A percentile compares a stretch with the other conserved stretches of the same genome.
These are phyloP conservation scores for Ramichloridium luteum DNA, from an alignment of 2,329 filamentous ascomycete genomes.

Conservation along the genomic window DNA sequence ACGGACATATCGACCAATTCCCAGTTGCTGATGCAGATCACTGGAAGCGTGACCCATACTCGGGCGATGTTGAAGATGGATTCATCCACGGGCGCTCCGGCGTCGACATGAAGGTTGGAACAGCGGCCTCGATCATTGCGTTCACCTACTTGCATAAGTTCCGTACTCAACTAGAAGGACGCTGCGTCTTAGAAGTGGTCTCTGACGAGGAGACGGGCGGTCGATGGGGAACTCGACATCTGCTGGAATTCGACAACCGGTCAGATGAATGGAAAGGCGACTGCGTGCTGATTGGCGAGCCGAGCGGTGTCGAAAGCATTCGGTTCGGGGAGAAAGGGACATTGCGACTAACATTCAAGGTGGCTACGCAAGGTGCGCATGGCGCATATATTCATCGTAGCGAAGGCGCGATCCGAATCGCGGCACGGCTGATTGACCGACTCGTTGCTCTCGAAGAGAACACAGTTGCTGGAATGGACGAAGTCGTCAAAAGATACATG, in stretches of 20 bases:
- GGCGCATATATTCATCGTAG: constrained; percentile 31
- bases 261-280: constrained; percentile 26
- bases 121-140: constrained; percentile 29
- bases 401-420: constrained; percentile 28
- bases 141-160: constrained; percentile 23
- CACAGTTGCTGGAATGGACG: constrained; percentile 16
- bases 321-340: constrained; percentile 34
- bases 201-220: constrained; percentile 33
- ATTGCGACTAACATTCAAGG: constrained; percentile 27
- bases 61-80: constrained; percentile 24
- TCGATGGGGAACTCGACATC: constrained; percentile 26
- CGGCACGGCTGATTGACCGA: constrained; percentile 20
- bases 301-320: constrained; percentile 28
- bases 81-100: constrained; percentile 28
- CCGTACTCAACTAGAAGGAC: constrained; percentile 8
- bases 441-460: constrained; percentile 23
- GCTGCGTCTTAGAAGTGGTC: constrained; percentile 22
- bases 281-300: constrained; percentile 30
- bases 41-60: constrained; percentile 29
- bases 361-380: constrained; percentile 26
- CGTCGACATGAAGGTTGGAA: constrained; percentile 36
- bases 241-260: constrained; percentile 24
- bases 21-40: constrained; percentile 24
- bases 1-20: constrained; percentile 34
- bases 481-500: constrained; percentile 21